These are phyloP conservation scores for Crassisporium funariophilum DNA, from an alignment of 768 basidiomycete genomes.

Conservation along the genomic window DNA sequence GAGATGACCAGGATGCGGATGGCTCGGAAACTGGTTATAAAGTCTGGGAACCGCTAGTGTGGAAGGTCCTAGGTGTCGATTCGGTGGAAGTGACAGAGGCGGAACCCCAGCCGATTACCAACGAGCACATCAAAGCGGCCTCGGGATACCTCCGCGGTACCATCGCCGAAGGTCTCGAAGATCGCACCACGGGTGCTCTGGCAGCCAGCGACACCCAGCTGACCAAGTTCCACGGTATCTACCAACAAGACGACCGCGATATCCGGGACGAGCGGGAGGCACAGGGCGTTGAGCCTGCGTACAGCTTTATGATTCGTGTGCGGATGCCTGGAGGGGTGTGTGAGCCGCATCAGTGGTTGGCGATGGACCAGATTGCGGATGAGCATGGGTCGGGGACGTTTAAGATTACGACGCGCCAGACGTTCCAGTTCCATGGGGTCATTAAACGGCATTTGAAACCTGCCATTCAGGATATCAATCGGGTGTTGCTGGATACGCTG, in stretches of 20 bases:
- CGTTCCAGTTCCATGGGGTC: slow-evolving; percentile 99
- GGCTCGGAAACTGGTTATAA: slow-evolving; percentile 97
- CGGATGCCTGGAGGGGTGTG: slow-evolving; percentile 97
- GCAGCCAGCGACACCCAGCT: slow-evolving; percentile 90
- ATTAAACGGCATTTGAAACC: slow-evolving; percentile 96
- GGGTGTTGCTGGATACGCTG: slow-evolving; percentile 87
- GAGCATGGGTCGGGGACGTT: slow-evolving; percentile 92
- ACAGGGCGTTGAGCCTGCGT: slow-evolving; percentile 94
- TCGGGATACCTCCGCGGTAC: slow-evolving; percentile 93
- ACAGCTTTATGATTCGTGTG: slow-evolving; percentile 97
- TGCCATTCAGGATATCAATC: slow-evolving; percentile 95
- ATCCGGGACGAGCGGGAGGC: slow-evolving; percentile 94
- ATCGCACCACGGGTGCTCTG: slow-evolving; percentile 86
- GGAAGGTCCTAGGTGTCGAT: slow-evolving; percentile 95
- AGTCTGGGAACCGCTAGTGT: slow-evolving; percentile 88
- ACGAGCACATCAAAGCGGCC: slow-evolving; percentile 99
- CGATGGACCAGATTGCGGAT: slow-evolving; percentile 95
- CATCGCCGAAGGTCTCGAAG: slow-evolving; percentile 87
- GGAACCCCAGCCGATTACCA: slow-evolving; percentile 96
- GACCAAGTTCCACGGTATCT: slow-evolving; percentile 97
- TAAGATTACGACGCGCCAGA: slow-evolving; percentile 96
- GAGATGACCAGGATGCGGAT: slow-evolving; percentile 97
- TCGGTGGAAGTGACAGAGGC: slow-evolving; percentile 84
- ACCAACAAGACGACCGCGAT: slow-evolving; percentile 97
- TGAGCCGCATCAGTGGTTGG: slow-evolving; percentile 87